Conservation (phyloP, 2,329 filamentous ascomycete species). For the Ophiostoma sp. region DNA sequence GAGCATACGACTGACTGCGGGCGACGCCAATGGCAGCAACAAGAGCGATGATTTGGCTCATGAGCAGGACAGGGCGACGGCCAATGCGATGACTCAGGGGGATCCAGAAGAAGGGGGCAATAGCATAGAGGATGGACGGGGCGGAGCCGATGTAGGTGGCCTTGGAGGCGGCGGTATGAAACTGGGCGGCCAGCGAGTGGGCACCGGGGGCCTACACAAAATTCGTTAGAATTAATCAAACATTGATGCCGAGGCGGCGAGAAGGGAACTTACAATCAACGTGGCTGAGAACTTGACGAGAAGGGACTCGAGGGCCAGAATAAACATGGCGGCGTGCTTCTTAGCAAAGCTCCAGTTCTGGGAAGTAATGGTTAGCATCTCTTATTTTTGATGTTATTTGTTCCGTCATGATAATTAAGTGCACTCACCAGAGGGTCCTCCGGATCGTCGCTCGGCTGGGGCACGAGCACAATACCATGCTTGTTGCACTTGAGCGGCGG, state of each 20-base stretch:
- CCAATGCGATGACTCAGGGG: slow-evolving; percentile 30
- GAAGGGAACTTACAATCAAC: slow-evolving; percentile 26
- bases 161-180: slow-evolving; percentile 22
- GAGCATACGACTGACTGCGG: slow-evolving; percentile 22
- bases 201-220: slow-evolving; percentile 27
- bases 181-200: slow-evolving; percentile 23
- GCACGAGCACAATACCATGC: slow-evolving; percentile 18
- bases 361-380: background rate
- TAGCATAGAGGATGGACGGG: slow-evolving; percentile 26
- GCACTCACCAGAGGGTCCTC: slow-evolving; percentile 18
- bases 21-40: slow-evolving; percentile 28
- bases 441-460: slow-evolving; percentile 19
- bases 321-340: slow-evolving; percentile 28
- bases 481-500: slow-evolving; percentile 13
- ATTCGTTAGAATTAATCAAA: background rate
- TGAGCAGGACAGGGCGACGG: slow-evolving; percentile 30
- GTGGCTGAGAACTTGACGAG: slow-evolving; percentile 29
- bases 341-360: slow-evolving; percentile 28
- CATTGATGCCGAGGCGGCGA: background rate
- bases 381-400: background rate
- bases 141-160: slow-evolving; percentile 30
- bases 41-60: slow-evolving; percentile 27
- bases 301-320: slow-evolving; percentile 30
- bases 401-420: background rate
- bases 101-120: slow-evolving; percentile 30